These are phyloP conservation scores for Byssoonygena ceratinophila DNA, from an alignment of 2,329 filamentous ascomycete genomes.

Conservation along the genomic window DNA sequence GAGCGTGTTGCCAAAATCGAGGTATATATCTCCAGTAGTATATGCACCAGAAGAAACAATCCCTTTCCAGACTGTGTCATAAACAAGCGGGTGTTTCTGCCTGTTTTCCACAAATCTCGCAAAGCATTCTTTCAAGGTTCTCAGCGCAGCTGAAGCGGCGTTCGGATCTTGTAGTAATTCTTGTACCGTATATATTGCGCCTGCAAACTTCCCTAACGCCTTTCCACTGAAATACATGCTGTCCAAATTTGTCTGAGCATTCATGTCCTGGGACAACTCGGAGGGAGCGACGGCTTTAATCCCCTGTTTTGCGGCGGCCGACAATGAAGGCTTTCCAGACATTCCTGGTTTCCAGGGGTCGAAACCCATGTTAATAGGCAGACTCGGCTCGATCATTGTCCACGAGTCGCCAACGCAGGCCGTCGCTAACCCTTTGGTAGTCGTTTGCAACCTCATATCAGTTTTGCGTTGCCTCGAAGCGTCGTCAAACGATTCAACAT, in stretches of 20 bases:
- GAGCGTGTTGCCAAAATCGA: constrained; percentile 81
- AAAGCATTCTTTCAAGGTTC: constrained; percentile 56
- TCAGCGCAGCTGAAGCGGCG: constrained; percentile 49
- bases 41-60: constrained; percentile 69
- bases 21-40: constrained; percentile 53
- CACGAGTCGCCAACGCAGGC: constrained; percentile 62
- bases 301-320: constrained; percentile 43
- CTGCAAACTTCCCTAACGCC: constrained; percentile 66
- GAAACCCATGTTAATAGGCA: constrained; percentile 67
- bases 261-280: constrained; percentile 68
- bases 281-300: constrained; percentile 55
- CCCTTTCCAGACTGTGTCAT: constrained; percentile 60
- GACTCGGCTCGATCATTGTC: constrained; percentile 63
- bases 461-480: constrained; percentile 42
- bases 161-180: constrained; percentile 51
- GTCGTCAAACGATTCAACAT: constrained; percentile 61
- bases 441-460: constrained; percentile 57
- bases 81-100: constrained; percentile 52
- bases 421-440: constrained; percentile 72
- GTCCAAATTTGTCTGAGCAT: constrained; percentile 59
- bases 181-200: constrained; percentile 54
- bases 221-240: constrained; percentile 94
- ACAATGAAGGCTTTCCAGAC: constrained; percentile 32
- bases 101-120: constrained; percentile 55
- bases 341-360: constrained; percentile 58